Base-by-base conservation (phyloP, 169 alveolate species). In the Cryptosporidium meleagridis region DNA sequence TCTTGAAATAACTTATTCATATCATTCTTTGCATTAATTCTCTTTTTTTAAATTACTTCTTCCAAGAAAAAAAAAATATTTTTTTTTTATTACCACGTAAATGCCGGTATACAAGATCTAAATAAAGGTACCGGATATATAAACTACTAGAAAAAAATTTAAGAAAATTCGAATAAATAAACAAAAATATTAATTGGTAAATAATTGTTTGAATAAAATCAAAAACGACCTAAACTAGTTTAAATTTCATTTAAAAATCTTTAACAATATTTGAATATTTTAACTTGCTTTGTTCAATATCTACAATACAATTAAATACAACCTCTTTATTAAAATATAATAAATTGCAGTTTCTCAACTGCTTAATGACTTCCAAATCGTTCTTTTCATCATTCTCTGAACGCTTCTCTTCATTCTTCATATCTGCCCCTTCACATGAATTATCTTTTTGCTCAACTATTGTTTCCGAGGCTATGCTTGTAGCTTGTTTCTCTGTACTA, bases 211-310 rank as follows among this genome's bases (percentile, higher is more conserved):
- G 3, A 55, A 0, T 55, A 7, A 55, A n/a, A 55, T n/a, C 5
- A n/a, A 21, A 55, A 55, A 9, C 23, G 23, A 55, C 14, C 55
- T 45, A 48, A 48, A 3, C 21, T 18, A 62, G 3, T 8, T 29
- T 62, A 7, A 41, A 41, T 23, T 14, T 44, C 10, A 62, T 4
- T 33, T 61, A 80, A 80, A 80, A 62, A 39, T 80, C 75, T 33
- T 21, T 80, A 26, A 48, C 61, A 41, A 80, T 62, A 41, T 59
- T 45, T 33, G 89, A 37, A 31, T 80, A 80, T 37, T 80, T 80
- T n/a, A 62, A 65, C 41, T 51, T 59, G 51, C 89, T 80, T 80
- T 80, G 69, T 23, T 80, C 89, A 80, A 80, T 80, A 61, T 80
- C 75, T 18, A 80, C 70, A 29, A 65, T 62, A 55, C 89, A 80